phyloP scores from a whole-genome alignment of 148 eudicot species.

The Rhododendron henanense region DNA sequence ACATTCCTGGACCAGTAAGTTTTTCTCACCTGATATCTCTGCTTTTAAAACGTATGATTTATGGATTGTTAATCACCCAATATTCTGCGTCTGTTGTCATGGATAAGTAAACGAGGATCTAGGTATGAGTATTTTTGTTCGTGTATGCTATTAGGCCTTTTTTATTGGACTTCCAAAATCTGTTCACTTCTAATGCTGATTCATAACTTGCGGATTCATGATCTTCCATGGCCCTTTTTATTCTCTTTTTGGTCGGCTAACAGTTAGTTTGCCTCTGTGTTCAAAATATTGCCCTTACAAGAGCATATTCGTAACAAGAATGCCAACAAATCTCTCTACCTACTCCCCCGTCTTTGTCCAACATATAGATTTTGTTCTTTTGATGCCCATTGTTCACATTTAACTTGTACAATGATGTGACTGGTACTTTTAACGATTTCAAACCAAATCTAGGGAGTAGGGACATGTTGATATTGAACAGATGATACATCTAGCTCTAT shows the following conservation, averaged over 20 bases:
- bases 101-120: background rate
- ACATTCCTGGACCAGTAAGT: constrained; percentile 94
- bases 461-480: background rate
- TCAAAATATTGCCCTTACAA: background rate
- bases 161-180: background rate
- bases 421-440: background rate
- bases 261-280: background rate
- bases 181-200: background rate
- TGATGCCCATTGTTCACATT: background rate
- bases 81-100: background rate
- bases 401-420: background rate
- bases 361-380: background rate
- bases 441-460: background rate
- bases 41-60: background rate
- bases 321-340: background rate
- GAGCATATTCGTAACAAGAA: background rate
- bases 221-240: background rate
- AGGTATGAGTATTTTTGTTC: background rate
- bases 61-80: background rate
- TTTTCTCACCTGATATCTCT: constrained; percentile 5
- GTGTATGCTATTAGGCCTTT: background rate
- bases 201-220: background rate
- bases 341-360: background rate
- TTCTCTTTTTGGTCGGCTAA: background rate
- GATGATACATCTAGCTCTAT: background rate